Conservation (phyloP, 768 basidiomycete genomes). For the Collybiopsis luxurians region DNA sequence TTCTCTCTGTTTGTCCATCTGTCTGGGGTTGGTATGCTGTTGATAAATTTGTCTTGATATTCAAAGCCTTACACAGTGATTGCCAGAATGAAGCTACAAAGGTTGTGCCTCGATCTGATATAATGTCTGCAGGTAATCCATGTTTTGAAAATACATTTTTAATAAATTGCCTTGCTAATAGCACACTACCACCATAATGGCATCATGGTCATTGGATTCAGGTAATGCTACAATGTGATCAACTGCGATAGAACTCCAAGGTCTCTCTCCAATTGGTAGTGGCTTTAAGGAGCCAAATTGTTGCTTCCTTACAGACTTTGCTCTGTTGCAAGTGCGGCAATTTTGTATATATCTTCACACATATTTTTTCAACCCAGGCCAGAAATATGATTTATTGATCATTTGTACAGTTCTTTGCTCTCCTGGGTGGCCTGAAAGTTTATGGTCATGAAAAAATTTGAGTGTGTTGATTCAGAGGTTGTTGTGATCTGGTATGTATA, state of each 20-base stretch:
- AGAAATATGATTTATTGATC: neutral
- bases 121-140: neutral
- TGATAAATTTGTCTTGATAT: neutral
- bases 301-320: neutral
- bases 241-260: neutral
- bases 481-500: neutral
- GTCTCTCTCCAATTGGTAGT: neutral
- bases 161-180: too few relatives aligned
- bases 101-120: neutral
- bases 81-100: neutral
- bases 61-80: neutral
- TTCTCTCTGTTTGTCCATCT: too few relatives aligned
- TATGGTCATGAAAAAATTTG: neutral
- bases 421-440: neutral
- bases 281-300: neutral
- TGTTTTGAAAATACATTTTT: conserved; percentile 1
- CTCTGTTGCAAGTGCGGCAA: neutral
- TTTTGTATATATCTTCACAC: neutral
- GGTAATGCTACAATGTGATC: neutral
- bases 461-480: neutral
- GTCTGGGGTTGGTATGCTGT: neutral
- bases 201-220: neutral
- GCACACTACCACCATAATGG: neutral
- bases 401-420: neutral
- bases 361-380: neutral